Percentiles rank a stretch among this genome's conserved stretches.
phyloP scores from a whole-genome alignment of 1,284 basidiomycete species.

The Mycena sp. region DNA sequence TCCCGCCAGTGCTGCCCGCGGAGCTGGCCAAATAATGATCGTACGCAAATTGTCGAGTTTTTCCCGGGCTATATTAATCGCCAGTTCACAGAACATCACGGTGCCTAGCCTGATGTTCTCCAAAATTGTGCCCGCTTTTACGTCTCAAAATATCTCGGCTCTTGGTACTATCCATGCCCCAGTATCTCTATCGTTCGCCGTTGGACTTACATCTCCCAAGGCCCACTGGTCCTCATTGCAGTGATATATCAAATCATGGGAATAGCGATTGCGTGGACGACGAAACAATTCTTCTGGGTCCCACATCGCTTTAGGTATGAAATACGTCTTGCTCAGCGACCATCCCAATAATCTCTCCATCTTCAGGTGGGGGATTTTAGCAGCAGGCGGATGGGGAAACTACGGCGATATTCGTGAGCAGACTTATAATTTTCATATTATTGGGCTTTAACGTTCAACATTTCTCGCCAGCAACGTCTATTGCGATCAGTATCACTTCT shows the following conservation, averaged over 20 bases:
- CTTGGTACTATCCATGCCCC: slow-evolving; percentile 57
- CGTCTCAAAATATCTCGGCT: slow-evolving; percentile 68
- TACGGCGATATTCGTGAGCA: slow-evolving; percentile 73
- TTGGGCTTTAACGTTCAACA: slow-evolving; percentile 1
- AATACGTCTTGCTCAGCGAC: slow-evolving; percentile 49
- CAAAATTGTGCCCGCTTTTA: slow-evolving; percentile 82
- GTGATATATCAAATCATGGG: slow-evolving; percentile 66
- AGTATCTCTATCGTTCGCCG: not conserved
- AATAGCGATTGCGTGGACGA: slow-evolving; percentile 63
- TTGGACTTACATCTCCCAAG: slow-evolving; percentile 43
- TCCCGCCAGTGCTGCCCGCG: slow-evolving; percentile 66
- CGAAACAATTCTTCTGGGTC: slow-evolving; percentile 80
- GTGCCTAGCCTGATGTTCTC: slow-evolving; percentile 81
- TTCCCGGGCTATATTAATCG: not conserved
- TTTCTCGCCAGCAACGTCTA: slow-evolving; percentile 65
- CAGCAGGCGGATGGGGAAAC: slow-evolving; percentile 75
- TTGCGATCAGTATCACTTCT: slow-evolving; percentile 65
- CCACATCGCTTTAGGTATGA: slow-evolving; percentile 76
- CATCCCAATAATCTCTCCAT: slow-evolving; percentile 72
- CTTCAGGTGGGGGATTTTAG: slow-evolving; percentile 72
- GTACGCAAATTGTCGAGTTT: slow-evolving; percentile 44
- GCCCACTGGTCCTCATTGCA: slow-evolving; percentile 67
- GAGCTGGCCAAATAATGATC: slow-evolving; percentile 68
- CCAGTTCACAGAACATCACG: slow-evolving; percentile 65
- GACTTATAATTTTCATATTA: slow-evolving; percentile 31